Conservation (phyloP, 257 asterid species). For the Solanum chiquidenum region DNA sequence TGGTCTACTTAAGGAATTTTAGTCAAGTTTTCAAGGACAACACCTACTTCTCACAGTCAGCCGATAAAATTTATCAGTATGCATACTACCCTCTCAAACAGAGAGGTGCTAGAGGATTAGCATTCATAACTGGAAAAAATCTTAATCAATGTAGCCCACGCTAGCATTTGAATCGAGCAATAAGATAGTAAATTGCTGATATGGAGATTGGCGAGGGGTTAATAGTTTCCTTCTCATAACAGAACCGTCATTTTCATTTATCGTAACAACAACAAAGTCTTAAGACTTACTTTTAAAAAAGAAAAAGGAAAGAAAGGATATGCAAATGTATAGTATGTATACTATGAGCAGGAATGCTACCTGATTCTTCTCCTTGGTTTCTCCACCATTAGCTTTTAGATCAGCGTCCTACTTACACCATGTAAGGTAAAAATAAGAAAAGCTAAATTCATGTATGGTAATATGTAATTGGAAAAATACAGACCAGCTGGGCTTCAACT, state of each 20-base stretch:
- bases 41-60: background rate
- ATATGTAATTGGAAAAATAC: constrained; percentile 4
- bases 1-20: background rate
- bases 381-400: constrained; percentile 48
- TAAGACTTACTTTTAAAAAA: background rate
- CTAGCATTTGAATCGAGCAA: background rate
- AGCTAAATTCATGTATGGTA: constrained; percentile 1
- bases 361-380: constrained; percentile 39
- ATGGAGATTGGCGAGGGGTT: background rate
- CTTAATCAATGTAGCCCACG: background rate
- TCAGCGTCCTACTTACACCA: constrained; percentile 58
- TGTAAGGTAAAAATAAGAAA: constrained; percentile 14
- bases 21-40: background rate
- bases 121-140: background rate
- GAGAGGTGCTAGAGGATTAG: background rate
- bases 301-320: background rate
- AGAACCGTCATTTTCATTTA: background rate
- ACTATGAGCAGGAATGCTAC: constrained; percentile 6
- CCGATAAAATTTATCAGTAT: background rate
- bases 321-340: background rate
- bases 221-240: background rate
- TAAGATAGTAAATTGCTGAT: background rate
- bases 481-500: constrained; percentile 90
- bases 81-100: background rate
- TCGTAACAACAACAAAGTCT: background rate